These are phyloP conservation scores for Nissolia schottii DNA, from an alignment of 306 rosid species.

Conservation along the genomic window DNA sequence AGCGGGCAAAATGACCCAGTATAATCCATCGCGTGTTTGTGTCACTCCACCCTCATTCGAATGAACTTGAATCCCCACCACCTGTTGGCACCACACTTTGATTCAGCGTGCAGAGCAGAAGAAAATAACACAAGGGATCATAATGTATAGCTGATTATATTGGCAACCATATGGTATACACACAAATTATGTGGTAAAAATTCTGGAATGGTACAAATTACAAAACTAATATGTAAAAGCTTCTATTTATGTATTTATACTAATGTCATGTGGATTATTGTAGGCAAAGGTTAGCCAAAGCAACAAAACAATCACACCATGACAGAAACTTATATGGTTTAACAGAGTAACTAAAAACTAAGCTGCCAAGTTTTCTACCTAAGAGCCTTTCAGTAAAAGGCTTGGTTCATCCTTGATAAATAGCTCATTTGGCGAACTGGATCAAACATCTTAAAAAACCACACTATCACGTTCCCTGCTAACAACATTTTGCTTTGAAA, in stretches of 20 bases:
- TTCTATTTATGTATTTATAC: too few species aligned
- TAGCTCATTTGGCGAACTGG: neutral
- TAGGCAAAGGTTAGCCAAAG: neutral
- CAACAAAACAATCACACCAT: neutral
- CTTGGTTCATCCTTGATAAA: neutral
- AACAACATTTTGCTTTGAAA: neutral
- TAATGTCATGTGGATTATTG: neutral
- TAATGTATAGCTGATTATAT: neutral
- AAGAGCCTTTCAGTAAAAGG: neutral
- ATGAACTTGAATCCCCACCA: constrained; percentile 85
- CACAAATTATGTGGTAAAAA: neutral
- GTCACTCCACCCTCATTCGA: constrained; percentile 88
- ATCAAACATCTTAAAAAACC: neutral
- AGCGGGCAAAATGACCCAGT: constrained; percentile 92
- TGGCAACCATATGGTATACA: neutral
- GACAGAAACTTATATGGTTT: neutral
- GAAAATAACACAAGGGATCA: neutral
- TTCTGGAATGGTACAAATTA: neutral
- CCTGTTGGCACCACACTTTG: constrained; percentile 43
- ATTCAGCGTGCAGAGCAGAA: constrained; percentile 15
- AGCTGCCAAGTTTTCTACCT: neutral
- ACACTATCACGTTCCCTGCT: neutral
- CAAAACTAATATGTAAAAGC: too few species aligned
- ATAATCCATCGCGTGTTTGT: constrained; percentile 81
- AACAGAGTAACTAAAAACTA: neutral